phyloP scores from a whole-genome alignment of 2,329 filamentous ascomycete species.

The Colletotrichum plurivorum region DNA sequence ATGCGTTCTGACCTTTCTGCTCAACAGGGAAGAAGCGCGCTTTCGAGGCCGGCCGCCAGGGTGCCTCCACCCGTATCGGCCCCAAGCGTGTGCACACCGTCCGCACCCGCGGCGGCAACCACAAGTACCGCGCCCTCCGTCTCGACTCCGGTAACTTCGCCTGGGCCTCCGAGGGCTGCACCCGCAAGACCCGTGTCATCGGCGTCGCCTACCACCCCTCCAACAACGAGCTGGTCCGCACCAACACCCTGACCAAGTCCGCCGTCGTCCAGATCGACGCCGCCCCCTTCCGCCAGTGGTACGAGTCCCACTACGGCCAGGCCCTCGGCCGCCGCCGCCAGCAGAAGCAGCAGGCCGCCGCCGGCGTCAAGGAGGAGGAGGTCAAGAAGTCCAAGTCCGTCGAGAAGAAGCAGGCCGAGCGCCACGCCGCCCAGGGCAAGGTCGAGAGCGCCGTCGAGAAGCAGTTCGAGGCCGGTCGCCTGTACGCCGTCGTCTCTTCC shows the following conservation, averaged over 20 bases:
- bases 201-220: slow-evolving; percentile 98
- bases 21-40: slow-evolving; percentile 91
- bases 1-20: slow-evolving; percentile 79
- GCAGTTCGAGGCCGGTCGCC: slow-evolving; percentile 99
- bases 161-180: slow-evolving; percentile 97
- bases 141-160: slow-evolving; percentile 99
- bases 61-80: slow-evolving; percentile 99
- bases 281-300: slow-evolving; percentile 99
- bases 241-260: slow-evolving; percentile 99
- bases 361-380: slow-evolving; percentile 74
- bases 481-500: slow-evolving; percentile 93
- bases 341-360: slow-evolving; percentile 76
- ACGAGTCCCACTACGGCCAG: slow-evolving; percentile 99
- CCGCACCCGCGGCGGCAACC: slow-evolving; percentile 98
- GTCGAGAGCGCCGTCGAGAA: slow-evolving; percentile 93
- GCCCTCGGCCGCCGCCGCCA: slow-evolving; percentile 91
- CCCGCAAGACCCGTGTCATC: slow-evolving; percentile 99
- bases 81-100: slow-evolving; percentile 96
- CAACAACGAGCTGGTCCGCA: slow-evolving; percentile 99
- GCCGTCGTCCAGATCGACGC: slow-evolving; percentile 99
- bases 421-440: slow-evolving; percentile 89
- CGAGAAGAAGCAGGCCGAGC: slow-evolving; percentile 95
- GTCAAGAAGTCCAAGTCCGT: slow-evolving; percentile 95
- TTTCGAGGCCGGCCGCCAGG: slow-evolving; percentile 99
- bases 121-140: slow-evolving; percentile 99